Percentiles rank a stretch among this genome's conserved stretches.
Evolutionary conservation across 2,329 filamentous ascomycete species (phyloP).

Genomic region (Botrytis hyacinthi): DNA sequence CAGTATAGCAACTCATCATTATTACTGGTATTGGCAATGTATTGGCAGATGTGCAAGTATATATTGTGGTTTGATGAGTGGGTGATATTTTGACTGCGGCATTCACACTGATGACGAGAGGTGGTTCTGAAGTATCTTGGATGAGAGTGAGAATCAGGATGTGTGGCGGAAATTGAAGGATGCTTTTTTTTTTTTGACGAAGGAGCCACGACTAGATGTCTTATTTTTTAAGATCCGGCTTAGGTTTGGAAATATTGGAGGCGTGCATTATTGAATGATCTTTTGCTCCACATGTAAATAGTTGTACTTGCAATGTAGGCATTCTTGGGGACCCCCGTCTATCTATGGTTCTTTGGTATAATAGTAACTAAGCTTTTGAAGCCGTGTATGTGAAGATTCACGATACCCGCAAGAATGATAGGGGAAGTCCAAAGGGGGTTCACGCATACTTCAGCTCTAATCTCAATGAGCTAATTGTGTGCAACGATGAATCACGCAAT

Average conservation of each 20-base stretch:
- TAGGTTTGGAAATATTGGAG: neutral
- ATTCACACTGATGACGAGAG: neutral
- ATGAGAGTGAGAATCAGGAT: neutral
- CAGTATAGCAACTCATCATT: neutral
- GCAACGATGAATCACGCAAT: neutral
- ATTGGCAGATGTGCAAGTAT: neutral
- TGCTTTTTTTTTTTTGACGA: neutral
- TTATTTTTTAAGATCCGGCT: neutral
- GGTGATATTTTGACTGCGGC: neutral
- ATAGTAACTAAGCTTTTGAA: neutral
- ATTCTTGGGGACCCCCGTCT: neutral
- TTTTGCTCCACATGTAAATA: too few species aligned
- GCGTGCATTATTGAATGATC: too few species aligned
- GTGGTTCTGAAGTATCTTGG: neutral
- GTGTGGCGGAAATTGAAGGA: neutral
- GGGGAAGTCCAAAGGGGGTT: too few species aligned
- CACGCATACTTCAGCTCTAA: neutral
- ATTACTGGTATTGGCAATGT: neutral
- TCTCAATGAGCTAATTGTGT: neutral
- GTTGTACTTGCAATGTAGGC: too few species aligned
- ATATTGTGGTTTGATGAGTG: neutral
- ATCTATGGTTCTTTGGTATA: fast-evolving
- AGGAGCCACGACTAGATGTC: neutral
- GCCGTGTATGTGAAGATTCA: neutral
- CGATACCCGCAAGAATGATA: neutral